Evolutionary conservation across 1,284 basidiomycete species (phyloP).

Genomic region (Tetrapyrgos nigripes): DNA sequence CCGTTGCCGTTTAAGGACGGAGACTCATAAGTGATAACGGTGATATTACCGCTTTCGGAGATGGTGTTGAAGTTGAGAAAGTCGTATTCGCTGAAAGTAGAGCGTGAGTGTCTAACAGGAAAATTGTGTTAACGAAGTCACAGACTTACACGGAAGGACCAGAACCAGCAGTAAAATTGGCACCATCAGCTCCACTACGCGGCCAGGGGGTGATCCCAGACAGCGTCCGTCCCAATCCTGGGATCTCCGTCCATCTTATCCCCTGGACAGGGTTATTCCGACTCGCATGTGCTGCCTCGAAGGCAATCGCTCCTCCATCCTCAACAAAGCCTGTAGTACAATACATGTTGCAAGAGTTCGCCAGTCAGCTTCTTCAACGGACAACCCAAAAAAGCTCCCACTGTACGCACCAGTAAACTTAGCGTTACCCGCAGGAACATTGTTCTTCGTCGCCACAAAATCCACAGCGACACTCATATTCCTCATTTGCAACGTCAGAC

Average conservation of each 20-base stretch:
- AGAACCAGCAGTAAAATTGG: conserved; percentile 62
- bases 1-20: conserved; percentile 67
- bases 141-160: conserved; percentile 65
- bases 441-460: conserved; percentile 45
- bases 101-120: not conserved
- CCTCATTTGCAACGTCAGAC: conserved; percentile 37
- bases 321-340: conserved; percentile 62
- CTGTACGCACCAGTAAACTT: no score
- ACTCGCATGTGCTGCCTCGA: conserved; percentile 67
- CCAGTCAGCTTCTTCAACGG: no score
- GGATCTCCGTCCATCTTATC: conserved; percentile 63
- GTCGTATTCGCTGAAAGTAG: conserved; percentile 59
- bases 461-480: not conserved
- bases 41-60: conserved; percentile 42
- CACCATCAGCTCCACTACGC: conserved; percentile 53
- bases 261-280: conserved; percentile 58
- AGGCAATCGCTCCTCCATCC: conserved; percentile 65
- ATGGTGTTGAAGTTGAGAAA: conserved; percentile 60
- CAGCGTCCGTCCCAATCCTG: conserved; percentile 62
- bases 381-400: no score
- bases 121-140: no score
- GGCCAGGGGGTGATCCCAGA: conserved; percentile 72
- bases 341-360: no score
- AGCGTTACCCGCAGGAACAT: no score
- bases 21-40: conserved; percentile 59